phyloP scores from a whole-genome alignment of 257 asterid species.

The Verbena officinalis region DNA sequence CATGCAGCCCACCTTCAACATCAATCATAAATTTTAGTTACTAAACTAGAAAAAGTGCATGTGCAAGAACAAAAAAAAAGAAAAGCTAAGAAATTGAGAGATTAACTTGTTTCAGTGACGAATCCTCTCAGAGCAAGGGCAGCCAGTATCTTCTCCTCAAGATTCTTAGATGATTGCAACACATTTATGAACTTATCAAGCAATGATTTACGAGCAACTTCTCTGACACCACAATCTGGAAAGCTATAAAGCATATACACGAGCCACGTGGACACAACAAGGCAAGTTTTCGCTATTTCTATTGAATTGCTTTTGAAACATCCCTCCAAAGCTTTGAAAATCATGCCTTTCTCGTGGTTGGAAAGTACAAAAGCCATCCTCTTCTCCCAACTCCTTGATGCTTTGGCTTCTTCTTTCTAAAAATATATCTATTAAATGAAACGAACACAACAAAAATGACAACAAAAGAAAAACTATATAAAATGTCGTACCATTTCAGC shows the following conservation, averaged over 20 bases:
- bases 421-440: not conserved
- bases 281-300: constrained; percentile 71
- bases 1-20: constrained; percentile 56
- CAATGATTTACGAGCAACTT: constrained; percentile 63
- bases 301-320: constrained; percentile 66
- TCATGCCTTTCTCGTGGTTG: constrained; percentile 71
- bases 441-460: not conserved
- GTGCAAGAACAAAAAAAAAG: not conserved
- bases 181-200: constrained; percentile 69
- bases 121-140: constrained; percentile 74
- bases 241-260: constrained; percentile 66
- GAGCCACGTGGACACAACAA: constrained; percentile 74
- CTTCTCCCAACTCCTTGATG: constrained; percentile 65
- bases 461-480: not conserved
- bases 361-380: constrained; percentile 68
- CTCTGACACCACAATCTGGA: constrained; percentile 71
- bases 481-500: constrained; percentile 45
- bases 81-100: not conserved
- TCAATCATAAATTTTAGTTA: constrained; percentile 14
- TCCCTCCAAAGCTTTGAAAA: constrained; percentile 71
- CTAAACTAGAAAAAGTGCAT: not conserved
- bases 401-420: constrained; percentile 76
- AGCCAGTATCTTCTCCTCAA: constrained; percentile 78
- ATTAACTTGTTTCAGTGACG: constrained; percentile 59
- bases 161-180: constrained; percentile 74